These are phyloP conservation scores for Suillus brevipes DNA, from an alignment of 768 basidiomycete species.

Conservation along the genomic window DNA sequence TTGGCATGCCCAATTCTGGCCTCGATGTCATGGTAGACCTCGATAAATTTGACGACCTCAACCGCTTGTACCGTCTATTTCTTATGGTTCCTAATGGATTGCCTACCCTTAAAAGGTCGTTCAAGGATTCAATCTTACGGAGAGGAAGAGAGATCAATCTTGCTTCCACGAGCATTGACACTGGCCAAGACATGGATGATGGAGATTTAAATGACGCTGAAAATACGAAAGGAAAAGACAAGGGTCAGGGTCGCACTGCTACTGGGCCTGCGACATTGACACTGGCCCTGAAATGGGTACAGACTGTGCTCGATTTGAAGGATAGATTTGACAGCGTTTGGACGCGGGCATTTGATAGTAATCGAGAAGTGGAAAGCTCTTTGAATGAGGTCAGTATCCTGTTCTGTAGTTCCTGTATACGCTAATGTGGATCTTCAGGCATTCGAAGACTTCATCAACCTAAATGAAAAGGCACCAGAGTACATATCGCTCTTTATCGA, in stretches of 20 bases:
- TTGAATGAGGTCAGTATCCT: constrained; percentile 71
- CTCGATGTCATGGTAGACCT: constrained; percentile 84
- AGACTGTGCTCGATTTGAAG: constrained; percentile 86
- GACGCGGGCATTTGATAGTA: constrained; percentile 65
- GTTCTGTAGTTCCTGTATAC: background rate
- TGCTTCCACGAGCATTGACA: constrained; percentile 44
- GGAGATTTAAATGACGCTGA: constrained; percentile 37
- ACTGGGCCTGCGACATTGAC: constrained; percentile 45
- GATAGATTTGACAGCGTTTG: constrained; percentile 85
- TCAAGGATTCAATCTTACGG: constrained; percentile 70
- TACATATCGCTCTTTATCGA: constrained; percentile 97
- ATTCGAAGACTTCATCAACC: constrained; percentile 89
- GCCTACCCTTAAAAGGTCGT: constrained; percentile 56
- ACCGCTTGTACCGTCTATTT: constrained; percentile 78
- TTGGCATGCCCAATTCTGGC: constrained; percentile 82
- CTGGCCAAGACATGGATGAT: constrained; percentile 36
- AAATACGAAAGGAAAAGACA: constrained; percentile 42
- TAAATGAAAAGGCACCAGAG: constrained; percentile 84
- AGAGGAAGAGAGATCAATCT: constrained; percentile 84
- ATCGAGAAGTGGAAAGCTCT: constrained; percentile 76
- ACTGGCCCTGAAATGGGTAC: constrained; percentile 88
- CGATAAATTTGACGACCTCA: constrained; percentile 73
- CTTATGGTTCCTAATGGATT: constrained; percentile 66
- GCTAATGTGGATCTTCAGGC: constrained; percentile 53
- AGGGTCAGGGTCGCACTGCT: constrained; percentile 52